Evolutionary conservation across 23 red algal genomes (phyloP).

Genomic region (Agarophyton chilense): DNA sequence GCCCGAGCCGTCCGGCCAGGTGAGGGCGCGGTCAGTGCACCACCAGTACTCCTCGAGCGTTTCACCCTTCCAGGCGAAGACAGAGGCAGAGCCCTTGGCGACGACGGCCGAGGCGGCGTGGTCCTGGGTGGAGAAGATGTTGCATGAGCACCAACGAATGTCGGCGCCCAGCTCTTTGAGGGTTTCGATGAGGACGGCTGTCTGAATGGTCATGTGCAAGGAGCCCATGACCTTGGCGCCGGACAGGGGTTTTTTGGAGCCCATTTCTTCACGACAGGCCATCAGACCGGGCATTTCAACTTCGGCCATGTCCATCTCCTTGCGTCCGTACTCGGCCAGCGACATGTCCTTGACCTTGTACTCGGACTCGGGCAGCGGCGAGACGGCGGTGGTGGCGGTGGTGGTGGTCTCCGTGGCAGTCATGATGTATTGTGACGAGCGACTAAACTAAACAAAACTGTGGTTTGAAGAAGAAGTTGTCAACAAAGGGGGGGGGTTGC

Average conservation of each 20-base stretch:
- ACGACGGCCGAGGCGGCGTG: constrained; percentile 97
- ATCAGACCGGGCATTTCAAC: constrained; percentile 98
- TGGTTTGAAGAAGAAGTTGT: too few species aligned
- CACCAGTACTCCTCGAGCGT: constrained; percentile 96
- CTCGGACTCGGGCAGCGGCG: constrained; percentile 71
- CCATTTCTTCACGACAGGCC: constrained; percentile 90
- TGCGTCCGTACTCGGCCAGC: constrained; percentile 91
- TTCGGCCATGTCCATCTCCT: constrained; percentile 91
- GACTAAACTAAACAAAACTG: background rate
- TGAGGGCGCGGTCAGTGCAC: constrained; percentile 96
- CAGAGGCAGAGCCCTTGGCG: constrained; percentile 68
- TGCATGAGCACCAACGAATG: constrained; percentile 99
- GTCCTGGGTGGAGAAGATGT: constrained; percentile 99
- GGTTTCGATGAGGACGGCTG: constrained; percentile 98
- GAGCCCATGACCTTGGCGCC: constrained; percentile 95
- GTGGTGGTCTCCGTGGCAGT: constrained; percentile 33
- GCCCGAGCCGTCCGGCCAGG: constrained; percentile 91
- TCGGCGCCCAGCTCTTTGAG: constrained; percentile 93
- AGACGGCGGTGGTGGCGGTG: constrained; percentile 26
- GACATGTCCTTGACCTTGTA: constrained; percentile 94
- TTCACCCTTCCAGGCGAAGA: constrained; percentile 99
- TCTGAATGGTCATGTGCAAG: constrained; percentile 99
- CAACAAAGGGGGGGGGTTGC: too few species aligned
- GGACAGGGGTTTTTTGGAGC: constrained; percentile 77
- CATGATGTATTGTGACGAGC: too few species aligned